Evolutionary conservation across 768 basidiomycete species (phyloP).

Genomic region (Termitomyces sp.): DNA sequence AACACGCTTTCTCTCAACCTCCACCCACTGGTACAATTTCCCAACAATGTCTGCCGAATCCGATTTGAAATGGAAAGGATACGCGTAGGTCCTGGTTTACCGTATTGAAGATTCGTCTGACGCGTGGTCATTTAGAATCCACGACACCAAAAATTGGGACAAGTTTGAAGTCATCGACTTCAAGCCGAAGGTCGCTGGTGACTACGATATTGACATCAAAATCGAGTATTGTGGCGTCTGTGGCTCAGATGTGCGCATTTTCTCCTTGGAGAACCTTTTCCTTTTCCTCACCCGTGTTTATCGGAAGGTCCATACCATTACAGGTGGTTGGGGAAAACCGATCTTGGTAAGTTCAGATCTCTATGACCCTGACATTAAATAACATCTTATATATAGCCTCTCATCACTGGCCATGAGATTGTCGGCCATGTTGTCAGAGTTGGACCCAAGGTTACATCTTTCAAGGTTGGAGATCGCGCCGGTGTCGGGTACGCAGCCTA

Average conservation of each 20-base stretch:
- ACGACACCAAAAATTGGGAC: constrained; percentile 33
- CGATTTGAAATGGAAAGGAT: constrained; percentile 11
- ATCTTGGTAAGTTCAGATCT: constrained; percentile 24
- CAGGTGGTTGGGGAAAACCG: constrained; percentile 33
- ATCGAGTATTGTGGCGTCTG: constrained; percentile 51
- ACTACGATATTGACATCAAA: constrained; percentile 54
- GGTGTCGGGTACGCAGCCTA: constrained; percentile 33
- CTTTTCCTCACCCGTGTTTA: neutral
- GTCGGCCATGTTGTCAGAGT: constrained; percentile 50
- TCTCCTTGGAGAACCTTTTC: neutral
- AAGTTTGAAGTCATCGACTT: constrained; percentile 42
- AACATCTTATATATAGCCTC: constrained; percentile 19
- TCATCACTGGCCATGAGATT: constrained; percentile 52
- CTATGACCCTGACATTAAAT: neutral
- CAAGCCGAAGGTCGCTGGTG: constrained; percentile 47
- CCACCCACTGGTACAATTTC: neutral
- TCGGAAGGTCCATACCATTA: constrained; percentile 33
- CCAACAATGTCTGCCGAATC: constrained; percentile 1
- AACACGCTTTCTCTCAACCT: neutral
- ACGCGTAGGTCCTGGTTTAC: neutral
- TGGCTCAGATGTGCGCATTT: constrained; percentile 42
- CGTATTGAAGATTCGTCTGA: neutral
- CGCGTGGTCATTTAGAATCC: constrained; percentile 18
- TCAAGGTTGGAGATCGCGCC: constrained; percentile 56
- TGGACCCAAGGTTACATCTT: constrained; percentile 47